These are phyloP conservation scores for Kalmusia sp. DNA, from an alignment of 2,329 filamentous ascomycete species.

Conservation along the genomic window DNA sequence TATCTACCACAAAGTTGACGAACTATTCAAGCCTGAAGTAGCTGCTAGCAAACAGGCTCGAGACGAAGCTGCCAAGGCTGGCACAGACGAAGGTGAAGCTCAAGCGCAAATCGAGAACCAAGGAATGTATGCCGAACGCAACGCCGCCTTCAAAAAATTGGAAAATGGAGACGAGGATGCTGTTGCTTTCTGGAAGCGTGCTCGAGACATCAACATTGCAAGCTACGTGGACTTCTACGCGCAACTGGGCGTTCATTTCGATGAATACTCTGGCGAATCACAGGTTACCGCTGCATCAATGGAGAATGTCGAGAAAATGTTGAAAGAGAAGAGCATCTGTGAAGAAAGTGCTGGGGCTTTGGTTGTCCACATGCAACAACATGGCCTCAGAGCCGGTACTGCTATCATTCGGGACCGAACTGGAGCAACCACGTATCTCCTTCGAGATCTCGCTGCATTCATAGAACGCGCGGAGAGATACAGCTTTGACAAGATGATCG, in stretches of 20 bases:
- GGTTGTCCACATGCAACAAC: constrained; percentile 75
- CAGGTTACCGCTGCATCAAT: constrained; percentile 73
- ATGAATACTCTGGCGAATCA: constrained; percentile 76
- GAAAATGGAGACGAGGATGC: constrained; percentile 70
- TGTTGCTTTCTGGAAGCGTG: constrained; percentile 68
- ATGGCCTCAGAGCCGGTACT: constrained; percentile 73
- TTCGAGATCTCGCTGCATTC: constrained; percentile 78
- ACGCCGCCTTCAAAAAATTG: constrained; percentile 72
- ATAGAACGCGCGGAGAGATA: constrained; percentile 67
- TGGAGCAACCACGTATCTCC: constrained; percentile 78
- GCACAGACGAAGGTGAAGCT: constrained; percentile 51
- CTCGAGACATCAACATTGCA: constrained; percentile 71
- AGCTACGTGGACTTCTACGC: constrained; percentile 73
- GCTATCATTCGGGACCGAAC: constrained; percentile 76
- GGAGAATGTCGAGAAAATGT: constrained; percentile 66
- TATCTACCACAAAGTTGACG: constrained; percentile 72
- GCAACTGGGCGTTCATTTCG: constrained; percentile 74
- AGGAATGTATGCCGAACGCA: constrained; percentile 40
- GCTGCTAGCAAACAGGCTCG: constrained; percentile 62
- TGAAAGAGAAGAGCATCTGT: constrained; percentile 70
- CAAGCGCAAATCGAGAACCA: constrained; percentile 36
- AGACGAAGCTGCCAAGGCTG: constrained; percentile 58
- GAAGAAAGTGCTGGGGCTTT: constrained; percentile 75
- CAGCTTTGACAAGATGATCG: constrained; percentile 80
- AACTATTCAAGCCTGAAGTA: constrained; percentile 65